phyloP scores from a whole-genome alignment of 2,329 filamentous ascomycete species.

The Fusarium torulosum region DNA sequence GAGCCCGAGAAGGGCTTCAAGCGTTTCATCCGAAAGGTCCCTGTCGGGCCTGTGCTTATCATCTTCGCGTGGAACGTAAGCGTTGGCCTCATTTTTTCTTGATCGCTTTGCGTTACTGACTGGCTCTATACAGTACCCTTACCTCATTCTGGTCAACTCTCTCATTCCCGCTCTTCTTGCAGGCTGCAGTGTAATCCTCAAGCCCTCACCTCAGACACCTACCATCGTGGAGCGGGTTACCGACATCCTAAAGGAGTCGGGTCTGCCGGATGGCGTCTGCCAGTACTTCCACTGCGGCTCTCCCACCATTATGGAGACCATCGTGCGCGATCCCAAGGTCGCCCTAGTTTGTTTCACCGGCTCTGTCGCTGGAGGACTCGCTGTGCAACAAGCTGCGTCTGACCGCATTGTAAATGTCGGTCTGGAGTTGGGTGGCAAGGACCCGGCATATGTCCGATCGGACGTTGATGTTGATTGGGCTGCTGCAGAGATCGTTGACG shows the following conservation, averaged over 20 bases:
- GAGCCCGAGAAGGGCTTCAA: slow-evolving; percentile 90
- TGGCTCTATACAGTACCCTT: slow-evolving; percentile 78
- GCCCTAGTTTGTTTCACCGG: slow-evolving; percentile 93
- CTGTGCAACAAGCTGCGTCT: slow-evolving; percentile 85
- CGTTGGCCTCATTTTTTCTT: slow-evolving; percentile 23
- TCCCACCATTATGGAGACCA: slow-evolving; percentile 78
- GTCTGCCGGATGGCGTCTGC: slow-evolving; percentile 84
- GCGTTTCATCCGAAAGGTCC: slow-evolving; percentile 88
- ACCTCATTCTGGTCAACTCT: slow-evolving; percentile 92
- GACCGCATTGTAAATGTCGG: slow-evolving; percentile 88
- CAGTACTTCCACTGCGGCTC: slow-evolving; percentile 94
- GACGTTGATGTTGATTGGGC: slow-evolving; percentile 94
- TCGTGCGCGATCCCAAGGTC: slow-evolving; percentile 82
- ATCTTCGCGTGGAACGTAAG: slow-evolving; percentile 97
- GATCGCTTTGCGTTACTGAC: background rate
- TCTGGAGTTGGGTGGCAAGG: slow-evolving; percentile 93
- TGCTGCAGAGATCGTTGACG: slow-evolving; percentile 94
- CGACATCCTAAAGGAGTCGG: slow-evolving; percentile 81
- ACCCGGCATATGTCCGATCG: slow-evolving; percentile 87
- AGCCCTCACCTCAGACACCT: slow-evolving; percentile 94
- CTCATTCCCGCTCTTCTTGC: slow-evolving; percentile 90
- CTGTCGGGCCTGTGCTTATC: slow-evolving; percentile 87
- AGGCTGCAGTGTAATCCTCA: slow-evolving; percentile 92
- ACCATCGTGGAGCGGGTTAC: slow-evolving; percentile 89
- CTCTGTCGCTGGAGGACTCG: slow-evolving; percentile 87